A percentile compares a stretch with the other conserved stretches of the same genome.
phyloP scores from a whole-genome alignment of 148 eudicot species.

The Vaccinium myrtillus region DNA sequence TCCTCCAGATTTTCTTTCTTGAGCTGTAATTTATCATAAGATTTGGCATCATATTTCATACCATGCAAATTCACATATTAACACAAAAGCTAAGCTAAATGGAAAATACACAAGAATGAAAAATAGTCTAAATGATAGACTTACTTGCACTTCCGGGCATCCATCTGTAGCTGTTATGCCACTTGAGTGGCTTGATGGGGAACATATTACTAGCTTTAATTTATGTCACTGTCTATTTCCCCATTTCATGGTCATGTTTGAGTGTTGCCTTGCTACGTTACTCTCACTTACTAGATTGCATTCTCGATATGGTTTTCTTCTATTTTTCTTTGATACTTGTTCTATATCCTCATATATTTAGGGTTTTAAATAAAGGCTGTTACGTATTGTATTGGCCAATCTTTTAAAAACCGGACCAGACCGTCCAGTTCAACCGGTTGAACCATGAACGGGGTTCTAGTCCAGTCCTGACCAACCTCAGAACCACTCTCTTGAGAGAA shows the following conservation, averaged over 20 bases:
- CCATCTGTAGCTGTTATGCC: not conserved
- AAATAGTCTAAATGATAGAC: not conserved
- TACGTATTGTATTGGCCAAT: no score
- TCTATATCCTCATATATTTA: no score
- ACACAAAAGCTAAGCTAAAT: no score
- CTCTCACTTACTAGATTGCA: not conserved
- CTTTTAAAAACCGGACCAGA: no score
- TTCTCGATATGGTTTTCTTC: not conserved
- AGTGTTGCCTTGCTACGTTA: not conserved
- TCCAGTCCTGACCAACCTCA: no score
- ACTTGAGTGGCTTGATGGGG: not conserved
- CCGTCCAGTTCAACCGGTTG: no score
- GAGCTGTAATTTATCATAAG: not conserved
- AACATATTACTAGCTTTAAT: not conserved
- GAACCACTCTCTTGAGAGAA: no score
- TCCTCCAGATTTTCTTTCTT: not conserved
- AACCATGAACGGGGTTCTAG: no score
- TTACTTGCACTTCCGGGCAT: not conserved
- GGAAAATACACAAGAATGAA: not conserved
- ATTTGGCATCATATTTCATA: not conserved
- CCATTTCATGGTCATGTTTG: not conserved
- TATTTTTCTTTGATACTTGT: not conserved
- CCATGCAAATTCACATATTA: not conserved
- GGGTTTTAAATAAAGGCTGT: no score
- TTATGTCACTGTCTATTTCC: not conserved